phyloP scores from a whole-genome alignment of 2,329 filamentous ascomycete genomes.

The Pseudogymnoascus sp. region DNA sequence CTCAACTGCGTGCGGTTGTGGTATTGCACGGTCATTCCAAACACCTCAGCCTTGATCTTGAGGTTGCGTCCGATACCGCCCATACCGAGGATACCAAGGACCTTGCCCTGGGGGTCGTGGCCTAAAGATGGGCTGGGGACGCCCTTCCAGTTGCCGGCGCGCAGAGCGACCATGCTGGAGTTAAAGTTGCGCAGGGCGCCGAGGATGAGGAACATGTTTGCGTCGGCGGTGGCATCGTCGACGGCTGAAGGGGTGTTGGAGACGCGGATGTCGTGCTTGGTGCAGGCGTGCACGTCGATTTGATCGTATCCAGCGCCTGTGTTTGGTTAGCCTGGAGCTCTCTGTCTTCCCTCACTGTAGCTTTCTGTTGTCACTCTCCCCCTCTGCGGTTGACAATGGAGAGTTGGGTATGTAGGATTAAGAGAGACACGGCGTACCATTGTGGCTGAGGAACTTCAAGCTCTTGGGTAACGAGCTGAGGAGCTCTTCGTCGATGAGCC shows the following conservation, averaged over 20 bases:
- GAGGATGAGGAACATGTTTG: conserved; percentile 71
- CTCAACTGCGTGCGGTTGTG: conserved; percentile 59
- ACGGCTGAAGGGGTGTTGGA: conserved; percentile 77
- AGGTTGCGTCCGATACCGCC: conserved; percentile 75
- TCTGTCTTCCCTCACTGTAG: neutral
- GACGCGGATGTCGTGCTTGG: conserved; percentile 55
- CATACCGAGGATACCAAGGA: conserved; percentile 76
- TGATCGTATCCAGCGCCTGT: conserved; percentile 79
- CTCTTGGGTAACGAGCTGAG: conserved; percentile 46
- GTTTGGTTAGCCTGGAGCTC: neutral
- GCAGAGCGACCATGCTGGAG: conserved; percentile 52
- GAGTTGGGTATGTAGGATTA: neutral
- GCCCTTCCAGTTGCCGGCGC: conserved; percentile 61
- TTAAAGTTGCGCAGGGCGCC: conserved; percentile 71
- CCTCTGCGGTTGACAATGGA: neutral
- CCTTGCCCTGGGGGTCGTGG: conserved; percentile 70
- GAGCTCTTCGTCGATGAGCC: conserved; percentile 63
- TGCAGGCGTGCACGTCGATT: conserved; percentile 65
- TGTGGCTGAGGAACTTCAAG: conserved; percentile 52
- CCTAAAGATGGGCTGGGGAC: conserved; percentile 49
- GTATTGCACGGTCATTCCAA: conserved; percentile 69
- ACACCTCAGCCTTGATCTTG: conserved; percentile 63
- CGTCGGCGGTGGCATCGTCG: conserved; percentile 76
- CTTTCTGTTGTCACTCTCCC: neutral
- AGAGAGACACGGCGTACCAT: conserved; percentile 35